phyloP scores from a whole-genome alignment of 805 yeast species.

The Metschnikowia noctiluminum region DNA sequence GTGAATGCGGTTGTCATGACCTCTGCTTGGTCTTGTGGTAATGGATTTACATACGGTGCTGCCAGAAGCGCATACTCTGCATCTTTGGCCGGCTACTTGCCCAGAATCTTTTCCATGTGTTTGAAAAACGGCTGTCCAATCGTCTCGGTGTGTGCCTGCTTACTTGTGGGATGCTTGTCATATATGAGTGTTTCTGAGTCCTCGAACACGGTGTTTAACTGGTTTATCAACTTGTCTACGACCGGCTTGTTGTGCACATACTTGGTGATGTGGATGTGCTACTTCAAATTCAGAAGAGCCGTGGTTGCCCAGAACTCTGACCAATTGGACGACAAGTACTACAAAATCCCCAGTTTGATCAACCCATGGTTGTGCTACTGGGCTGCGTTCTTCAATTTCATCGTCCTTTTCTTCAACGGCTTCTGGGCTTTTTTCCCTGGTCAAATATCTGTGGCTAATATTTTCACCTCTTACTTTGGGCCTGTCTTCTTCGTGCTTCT shows the following conservation, averaged over 20 bases:
- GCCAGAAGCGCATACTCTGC: conserved; percentile 49
- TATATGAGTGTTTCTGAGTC: conserved; percentile 45
- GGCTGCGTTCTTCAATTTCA: conserved; percentile 19
- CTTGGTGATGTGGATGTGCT: conserved; percentile 53
- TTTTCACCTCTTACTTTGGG: conserved; percentile 38
- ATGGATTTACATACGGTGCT: conserved; percentile 34
- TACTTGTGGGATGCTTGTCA: conserved; percentile 30
- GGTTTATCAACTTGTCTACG: conserved; percentile 68
- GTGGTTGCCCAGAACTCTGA: conserved; percentile 38
- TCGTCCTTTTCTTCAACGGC: conserved; percentile 38
- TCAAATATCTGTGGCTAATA: conserved; percentile 29
- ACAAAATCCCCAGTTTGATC: conserved; percentile 14
- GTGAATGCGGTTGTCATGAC: conserved; percentile 33
- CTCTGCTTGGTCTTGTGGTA: conserved; percentile 38
- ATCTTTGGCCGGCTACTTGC: conserved; percentile 84
- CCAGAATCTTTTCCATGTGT: conserved; percentile 59
- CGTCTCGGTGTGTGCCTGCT: conserved; percentile 47
- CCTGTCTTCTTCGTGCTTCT: conserved; percentile 47
- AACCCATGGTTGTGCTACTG: conserved; percentile 17
- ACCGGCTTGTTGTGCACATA: conserved; percentile 62
- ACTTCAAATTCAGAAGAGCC: conserved; percentile 41
- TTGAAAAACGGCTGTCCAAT: conserved; percentile 70
- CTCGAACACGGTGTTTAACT: conserved; percentile 61
- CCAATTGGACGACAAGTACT: conserved; percentile 13
- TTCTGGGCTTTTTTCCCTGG: conserved; percentile 41